A percentile compares a stretch with the other conserved stretches of the same genome.
These are phyloP conservation scores for Sarocladiaceae sp. DNA, from an alignment of 2,329 filamentous ascomycete species.

Conservation along the genomic window DNA sequence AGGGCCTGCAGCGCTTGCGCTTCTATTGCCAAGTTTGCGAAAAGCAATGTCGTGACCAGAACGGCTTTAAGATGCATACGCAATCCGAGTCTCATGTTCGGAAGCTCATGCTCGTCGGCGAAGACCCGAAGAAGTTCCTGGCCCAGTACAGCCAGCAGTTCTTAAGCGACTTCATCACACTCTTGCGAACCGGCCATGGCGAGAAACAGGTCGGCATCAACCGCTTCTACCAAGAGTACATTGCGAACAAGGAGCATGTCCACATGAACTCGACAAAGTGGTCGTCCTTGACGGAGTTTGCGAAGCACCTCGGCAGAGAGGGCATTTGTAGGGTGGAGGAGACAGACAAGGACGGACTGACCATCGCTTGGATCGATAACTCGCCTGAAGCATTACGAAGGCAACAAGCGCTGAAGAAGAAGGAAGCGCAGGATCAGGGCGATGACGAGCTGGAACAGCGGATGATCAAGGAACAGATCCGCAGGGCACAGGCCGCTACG, in stretches of 20 bases:
- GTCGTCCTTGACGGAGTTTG: slow-evolving; percentile 84
- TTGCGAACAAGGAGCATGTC: slow-evolving; percentile 79
- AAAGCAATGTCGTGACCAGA: slow-evolving; percentile 63
- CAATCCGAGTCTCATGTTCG: slow-evolving; percentile 82
- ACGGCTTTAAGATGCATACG: slow-evolving; percentile 87
- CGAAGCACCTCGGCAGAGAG: slow-evolving; percentile 79
- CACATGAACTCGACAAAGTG: slow-evolving; percentile 95
- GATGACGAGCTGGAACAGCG: slow-evolving; percentile 87
- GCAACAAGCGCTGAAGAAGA: slow-evolving; percentile 75
- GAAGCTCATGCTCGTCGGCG: slow-evolving; percentile 82
- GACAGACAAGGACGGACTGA: slow-evolving; percentile 70
- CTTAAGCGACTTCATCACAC: slow-evolving; percentile 68
- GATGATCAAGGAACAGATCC: slow-evolving; percentile 79
- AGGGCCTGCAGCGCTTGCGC: slow-evolving; percentile 72
- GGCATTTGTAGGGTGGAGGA: slow-evolving; percentile 89
- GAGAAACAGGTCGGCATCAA: slow-evolving; percentile 89
- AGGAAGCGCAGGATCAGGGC: slow-evolving; percentile 82
- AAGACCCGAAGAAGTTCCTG: slow-evolving; percentile 81
- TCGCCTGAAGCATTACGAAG: slow-evolving; percentile 78
- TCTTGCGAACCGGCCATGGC: slow-evolving; percentile 79
- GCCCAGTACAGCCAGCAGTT: slow-evolving; percentile 81
- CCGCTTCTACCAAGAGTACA: slow-evolving; percentile 93
- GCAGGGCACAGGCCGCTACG: slow-evolving; percentile 61
- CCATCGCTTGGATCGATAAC: slow-evolving; percentile 88
- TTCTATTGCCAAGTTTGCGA: slow-evolving; percentile 91